phyloP scores from a whole-genome alignment of 2,329 filamentous ascomycete species.

The Berkeleyomyces rouxiae region DNA sequence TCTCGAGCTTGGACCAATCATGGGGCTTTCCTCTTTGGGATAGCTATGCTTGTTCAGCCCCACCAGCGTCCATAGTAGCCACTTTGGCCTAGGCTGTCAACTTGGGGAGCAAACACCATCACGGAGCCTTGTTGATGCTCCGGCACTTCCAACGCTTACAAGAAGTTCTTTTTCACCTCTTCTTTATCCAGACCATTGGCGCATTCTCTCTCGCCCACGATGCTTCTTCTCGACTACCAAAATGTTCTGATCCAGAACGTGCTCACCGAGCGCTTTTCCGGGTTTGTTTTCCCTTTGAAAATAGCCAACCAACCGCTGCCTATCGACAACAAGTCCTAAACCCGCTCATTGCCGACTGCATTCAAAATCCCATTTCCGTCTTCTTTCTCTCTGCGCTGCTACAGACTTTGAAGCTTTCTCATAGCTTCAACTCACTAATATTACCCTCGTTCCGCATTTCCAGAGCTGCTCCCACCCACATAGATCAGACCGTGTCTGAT shows the following conservation, averaged over 20 bases:
- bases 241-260: conserved; percentile 96
- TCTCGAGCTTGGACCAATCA: conserved; percentile 4
- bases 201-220: conserved; percentile 24
- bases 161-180: neutral
- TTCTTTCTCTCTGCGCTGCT: neutral
- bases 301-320: neutral
- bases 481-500: conserved; percentile 97
- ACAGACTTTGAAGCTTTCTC: neutral
- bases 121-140: conserved; percentile 7
- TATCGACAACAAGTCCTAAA: neutral
- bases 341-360: neutral
- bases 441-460: conserved; percentile 19
- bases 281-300: conserved; percentile 33
- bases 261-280: conserved; percentile 83
- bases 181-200: neutral
- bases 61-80: conserved; percentile 8
- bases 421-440: neutral
- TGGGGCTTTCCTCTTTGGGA: neutral
- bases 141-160: neutral
- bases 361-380: neutral
- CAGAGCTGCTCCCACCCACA: conserved; percentile 59
- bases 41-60: conserved; percentile 11
- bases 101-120: conserved; percentile 1
- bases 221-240: conserved; percentile 97
- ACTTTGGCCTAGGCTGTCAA: conserved; percentile 7